phyloP scores from a whole-genome alignment of 192 early-diverging fungal species.

The Coemansia aciculifera region DNA sequence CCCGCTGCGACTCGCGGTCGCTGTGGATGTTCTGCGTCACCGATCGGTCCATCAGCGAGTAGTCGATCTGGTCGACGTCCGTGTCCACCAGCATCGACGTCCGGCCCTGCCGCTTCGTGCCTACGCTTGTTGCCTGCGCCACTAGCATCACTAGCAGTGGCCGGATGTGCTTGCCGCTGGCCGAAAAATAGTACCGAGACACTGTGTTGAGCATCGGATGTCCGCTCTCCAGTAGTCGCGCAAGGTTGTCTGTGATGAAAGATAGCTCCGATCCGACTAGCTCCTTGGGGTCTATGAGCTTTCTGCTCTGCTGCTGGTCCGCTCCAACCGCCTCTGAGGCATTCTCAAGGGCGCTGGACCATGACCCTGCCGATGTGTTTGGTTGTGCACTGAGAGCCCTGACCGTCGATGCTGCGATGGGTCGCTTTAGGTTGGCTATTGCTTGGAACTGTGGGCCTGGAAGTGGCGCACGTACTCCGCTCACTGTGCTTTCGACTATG shows the following conservation, averaged over 20 bases:
- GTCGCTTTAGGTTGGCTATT: conserved; percentile 26
- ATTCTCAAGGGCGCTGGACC: conserved; percentile 28
- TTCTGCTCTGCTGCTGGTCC: conserved; percentile 14
- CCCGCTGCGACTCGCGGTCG: conserved; percentile 30
- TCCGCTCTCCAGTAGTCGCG: conserved; percentile 75
- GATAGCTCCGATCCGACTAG: conserved; percentile 83
- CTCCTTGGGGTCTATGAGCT: conserved; percentile 44
- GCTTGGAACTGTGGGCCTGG: conserved; percentile 30
- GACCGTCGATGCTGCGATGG: conserved; percentile 27
- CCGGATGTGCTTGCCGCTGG: conserved; percentile 86
- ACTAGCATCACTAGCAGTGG: conserved; percentile 90
- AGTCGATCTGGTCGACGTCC: conserved; percentile 27
- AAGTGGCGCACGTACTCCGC: conserved; percentile 37
- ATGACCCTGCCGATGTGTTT: conserved; percentile 2
- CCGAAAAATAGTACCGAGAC: conserved; percentile 86
- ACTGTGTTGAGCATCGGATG: conserved; percentile 91
- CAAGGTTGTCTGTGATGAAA: conserved; percentile 83
- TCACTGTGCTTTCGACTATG: conserved; percentile 36
- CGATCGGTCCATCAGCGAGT: conserved; percentile 65
- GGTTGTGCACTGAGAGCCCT: conserved; percentile 2
- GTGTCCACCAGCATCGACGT: conserved; percentile 41
- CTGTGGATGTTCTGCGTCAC: conserved; percentile 56
- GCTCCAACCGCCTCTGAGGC: conserved; percentile 33
- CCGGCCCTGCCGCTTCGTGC: conserved; percentile 54
- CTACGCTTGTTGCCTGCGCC: conserved; percentile 78